phyloP scores from a whole-genome alignment of 108 stramenopile genomes.

The Phaeodactylum tricornutum region DNA sequence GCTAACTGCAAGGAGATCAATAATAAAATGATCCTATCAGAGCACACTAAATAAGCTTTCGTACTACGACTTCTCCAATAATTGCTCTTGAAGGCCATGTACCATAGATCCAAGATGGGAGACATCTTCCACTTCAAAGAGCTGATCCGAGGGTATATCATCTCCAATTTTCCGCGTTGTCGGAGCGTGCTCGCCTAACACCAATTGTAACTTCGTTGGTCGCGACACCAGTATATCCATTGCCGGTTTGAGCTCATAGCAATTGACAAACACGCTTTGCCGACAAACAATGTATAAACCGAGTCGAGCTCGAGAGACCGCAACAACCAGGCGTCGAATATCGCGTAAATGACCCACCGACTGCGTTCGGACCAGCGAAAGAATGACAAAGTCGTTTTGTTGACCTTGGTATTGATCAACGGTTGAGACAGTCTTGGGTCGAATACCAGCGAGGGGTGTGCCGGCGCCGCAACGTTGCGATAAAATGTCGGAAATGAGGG shows the following conservation, averaged over 20 bases:
- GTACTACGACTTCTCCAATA: conserved; percentile 4
- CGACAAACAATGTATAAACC: conserved; percentile 94
- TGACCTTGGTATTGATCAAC: conserved; percentile 99
- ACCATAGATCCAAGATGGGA: conserved; percentile 68
- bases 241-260: conserved; percentile 41
- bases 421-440: conserved; percentile 57
- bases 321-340: conserved; percentile 93
- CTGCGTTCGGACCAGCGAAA: conserved; percentile 91
- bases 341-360: conserved; percentile 93
- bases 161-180: conserved; percentile 43
- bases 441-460: conserved; percentile 65
- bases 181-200: conserved; percentile 50
- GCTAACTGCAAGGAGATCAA: too few relatives aligned
- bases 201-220: conserved; percentile 56
- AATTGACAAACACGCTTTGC: conserved; percentile 46
- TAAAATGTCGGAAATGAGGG: conserved; percentile 81
- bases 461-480: conserved; percentile 72
- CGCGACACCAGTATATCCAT: too few relatives aligned
- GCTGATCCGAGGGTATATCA: conserved; percentile 22
- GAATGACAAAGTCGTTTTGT: conserved; percentile 91
- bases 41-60: too few relatives aligned
- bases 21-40: too few relatives aligned
- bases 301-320: conserved; percentile 90
- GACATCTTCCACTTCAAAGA: conserved; percentile 65
- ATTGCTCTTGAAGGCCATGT: conserved; percentile 61